phyloP scores from a whole-genome alignment of 1,284 basidiomycete genomes.

The Ceratobasidium papillatum region DNA sequence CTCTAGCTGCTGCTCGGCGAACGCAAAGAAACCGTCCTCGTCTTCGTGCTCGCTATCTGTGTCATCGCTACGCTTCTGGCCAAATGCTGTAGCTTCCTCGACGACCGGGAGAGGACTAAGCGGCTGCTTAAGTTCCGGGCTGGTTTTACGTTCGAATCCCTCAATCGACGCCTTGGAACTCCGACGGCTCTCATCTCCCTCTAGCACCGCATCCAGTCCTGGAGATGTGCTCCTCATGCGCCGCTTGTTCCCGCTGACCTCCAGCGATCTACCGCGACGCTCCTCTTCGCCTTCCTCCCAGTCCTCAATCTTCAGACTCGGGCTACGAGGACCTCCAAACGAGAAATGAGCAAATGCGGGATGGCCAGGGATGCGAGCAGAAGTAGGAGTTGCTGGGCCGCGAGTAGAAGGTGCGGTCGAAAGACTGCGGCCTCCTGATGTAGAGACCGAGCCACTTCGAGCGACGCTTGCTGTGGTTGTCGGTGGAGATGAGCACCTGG shows the following conservation, averaged over 20 bases:
- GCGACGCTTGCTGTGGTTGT: background rate
- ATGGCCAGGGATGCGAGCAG: slow-evolving; percentile 28
- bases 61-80: slow-evolving; percentile 1
- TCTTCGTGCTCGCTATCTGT: slow-evolving; percentile 30
- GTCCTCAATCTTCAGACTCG: slow-evolving; percentile 29
- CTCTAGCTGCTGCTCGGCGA: slow-evolving; percentile 29
- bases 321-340: slow-evolving; percentile 33
- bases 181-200: slow-evolving; percentile 33
- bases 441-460: slow-evolving; percentile 23
- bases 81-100: slow-evolving; percentile 21
- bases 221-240: slow-evolving; percentile 36
- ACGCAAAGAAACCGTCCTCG: slow-evolving; percentile 32
- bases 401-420: slow-evolving; percentile 34
- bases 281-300: slow-evolving; percentile 34
- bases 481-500: background rate
- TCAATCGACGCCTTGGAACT: slow-evolving; percentile 29
- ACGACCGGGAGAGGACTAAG: slow-evolving; percentile 15
- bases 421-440: slow-evolving; percentile 21
- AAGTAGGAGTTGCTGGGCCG: slow-evolving; percentile 29
- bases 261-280: slow-evolving; percentile 27
- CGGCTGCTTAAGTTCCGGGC: background rate
- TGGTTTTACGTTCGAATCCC: background rate
- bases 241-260: slow-evolving; percentile 11
- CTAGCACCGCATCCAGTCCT: slow-evolving; percentile 18
- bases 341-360: slow-evolving; percentile 20